phyloP scores from a whole-genome alignment of 768 basidiomycete species.

The Candolleomyces efflorescens region DNA sequence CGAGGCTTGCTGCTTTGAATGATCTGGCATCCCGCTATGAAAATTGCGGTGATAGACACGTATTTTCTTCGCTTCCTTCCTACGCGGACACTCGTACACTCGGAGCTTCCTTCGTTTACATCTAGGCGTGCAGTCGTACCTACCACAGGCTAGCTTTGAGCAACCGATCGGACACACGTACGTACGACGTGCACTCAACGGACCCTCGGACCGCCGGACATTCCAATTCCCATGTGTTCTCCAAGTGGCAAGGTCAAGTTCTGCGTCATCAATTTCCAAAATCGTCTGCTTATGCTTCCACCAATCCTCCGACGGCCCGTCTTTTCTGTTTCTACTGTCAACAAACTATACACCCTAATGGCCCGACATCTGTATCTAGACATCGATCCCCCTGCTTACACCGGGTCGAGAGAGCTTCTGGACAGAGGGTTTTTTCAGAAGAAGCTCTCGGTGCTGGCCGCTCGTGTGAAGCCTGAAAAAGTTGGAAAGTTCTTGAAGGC shows the following conservation, averaged over 20 bases:
- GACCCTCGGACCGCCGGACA: too few relatives aligned
- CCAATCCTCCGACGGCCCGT: background rate
- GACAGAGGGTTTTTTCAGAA: constrained; percentile 64
- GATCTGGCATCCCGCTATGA: too few relatives aligned
- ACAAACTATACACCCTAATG: constrained; percentile 19
- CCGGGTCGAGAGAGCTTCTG: constrained; percentile 47
- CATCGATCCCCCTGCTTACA: constrained; percentile 38
- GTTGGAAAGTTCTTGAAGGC: constrained; percentile 55
- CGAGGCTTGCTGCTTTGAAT: too few relatives aligned
- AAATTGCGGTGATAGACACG: too few relatives aligned
- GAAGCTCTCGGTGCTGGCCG: constrained; percentile 64
- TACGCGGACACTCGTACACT: too few relatives aligned
- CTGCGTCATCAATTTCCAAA: background rate
- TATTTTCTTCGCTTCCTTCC: too few relatives aligned
- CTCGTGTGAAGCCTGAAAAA: constrained; percentile 53
- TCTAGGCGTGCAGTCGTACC: too few relatives aligned
- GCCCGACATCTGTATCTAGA: constrained; percentile 35
- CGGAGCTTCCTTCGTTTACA: too few relatives aligned
- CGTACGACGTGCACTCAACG: too few relatives aligned
- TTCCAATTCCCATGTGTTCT: background rate
- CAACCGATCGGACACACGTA: too few relatives aligned
- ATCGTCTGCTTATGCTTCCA: constrained; percentile 5
- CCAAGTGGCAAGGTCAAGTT: background rate
- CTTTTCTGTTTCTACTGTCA: background rate
- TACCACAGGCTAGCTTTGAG: too few relatives aligned